Evolutionary conservation across 208 protist species (phyloP).

Genomic region (Porcisia deanei): DNA sequence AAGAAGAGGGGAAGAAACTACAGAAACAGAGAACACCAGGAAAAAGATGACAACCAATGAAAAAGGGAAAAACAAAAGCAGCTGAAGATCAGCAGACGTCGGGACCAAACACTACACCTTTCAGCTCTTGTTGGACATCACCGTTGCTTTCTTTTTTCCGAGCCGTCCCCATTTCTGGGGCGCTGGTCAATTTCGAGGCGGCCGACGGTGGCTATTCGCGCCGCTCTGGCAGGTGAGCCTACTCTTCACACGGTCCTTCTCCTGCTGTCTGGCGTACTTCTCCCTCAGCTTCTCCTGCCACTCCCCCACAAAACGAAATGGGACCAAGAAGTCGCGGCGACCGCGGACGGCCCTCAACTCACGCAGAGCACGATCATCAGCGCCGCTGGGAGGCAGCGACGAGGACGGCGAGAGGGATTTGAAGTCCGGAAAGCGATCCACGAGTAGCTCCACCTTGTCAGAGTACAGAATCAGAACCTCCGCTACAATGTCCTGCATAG

Average conservation of each 20-base stretch:
- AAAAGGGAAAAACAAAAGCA: neutral
- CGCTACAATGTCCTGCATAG: conserved; percentile 57
- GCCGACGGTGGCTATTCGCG: neutral
- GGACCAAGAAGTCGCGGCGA: conserved; percentile 50
- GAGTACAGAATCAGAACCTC: conserved; percentile 62
- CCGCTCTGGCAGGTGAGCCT: neutral
- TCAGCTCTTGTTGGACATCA: neutral
- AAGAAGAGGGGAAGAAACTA: neutral
- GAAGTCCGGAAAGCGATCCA: neutral
- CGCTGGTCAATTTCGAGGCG: neutral
- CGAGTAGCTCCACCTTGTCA: conserved; percentile 73
- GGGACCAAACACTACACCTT: neutral
- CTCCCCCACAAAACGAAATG: conserved; percentile 84
- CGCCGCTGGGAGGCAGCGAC: neutral
- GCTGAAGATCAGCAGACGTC: neutral
- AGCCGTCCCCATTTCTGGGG: neutral
- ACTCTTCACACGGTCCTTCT: conserved; percentile 19
- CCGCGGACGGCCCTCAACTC: conserved; percentile 31
- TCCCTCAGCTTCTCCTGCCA: conserved; percentile 61
- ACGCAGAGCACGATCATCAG: conserved; percentile 13
- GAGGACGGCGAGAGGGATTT: neutral
- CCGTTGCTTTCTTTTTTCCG: neutral
- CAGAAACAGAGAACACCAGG: neutral
- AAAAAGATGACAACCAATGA: neutral
- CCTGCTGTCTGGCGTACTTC: conserved; percentile 34